These are phyloP conservation scores for Inga laurina DNA, from an alignment of 306 rosid genomes.

Conservation along the genomic window DNA sequence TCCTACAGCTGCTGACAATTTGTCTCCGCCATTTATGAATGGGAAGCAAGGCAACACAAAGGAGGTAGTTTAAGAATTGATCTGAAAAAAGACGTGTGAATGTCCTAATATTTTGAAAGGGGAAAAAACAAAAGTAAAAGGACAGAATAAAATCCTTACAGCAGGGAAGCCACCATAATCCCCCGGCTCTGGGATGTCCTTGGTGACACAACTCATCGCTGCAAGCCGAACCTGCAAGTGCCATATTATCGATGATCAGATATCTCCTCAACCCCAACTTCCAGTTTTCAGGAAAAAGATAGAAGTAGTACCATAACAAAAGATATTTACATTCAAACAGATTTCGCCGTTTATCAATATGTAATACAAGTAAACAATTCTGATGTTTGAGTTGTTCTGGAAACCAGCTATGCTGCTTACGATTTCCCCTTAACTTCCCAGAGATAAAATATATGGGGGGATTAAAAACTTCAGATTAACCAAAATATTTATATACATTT, in stretches of 20 bases:
- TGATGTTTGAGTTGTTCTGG: not conserved
- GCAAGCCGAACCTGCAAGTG: conserved; percentile 82
- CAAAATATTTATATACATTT: conserved; percentile 5
- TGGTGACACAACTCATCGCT: conserved; percentile 79
- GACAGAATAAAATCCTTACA: conserved; percentile 43
- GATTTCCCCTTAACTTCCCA: not conserved
- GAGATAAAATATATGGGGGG: conserved; percentile 10
- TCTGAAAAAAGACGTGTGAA: not conserved
- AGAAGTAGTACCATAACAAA: too few species aligned
- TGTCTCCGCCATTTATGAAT: conserved; percentile 78
- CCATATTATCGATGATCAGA: conserved; percentile 35
- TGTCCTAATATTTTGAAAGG: not conserved
- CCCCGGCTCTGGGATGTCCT: conserved; percentile 79
- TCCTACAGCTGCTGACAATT: conserved; percentile 47
- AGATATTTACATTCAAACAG: not conserved
- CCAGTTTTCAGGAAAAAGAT: conserved; percentile 1
- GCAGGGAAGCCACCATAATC: conserved; percentile 89
- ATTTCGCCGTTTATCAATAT: conserved; percentile 15
- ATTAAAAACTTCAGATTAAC: conserved; percentile 21
- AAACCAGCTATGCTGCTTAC: conserved; percentile 3
- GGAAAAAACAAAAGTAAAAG: not conserved
- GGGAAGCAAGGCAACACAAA: conserved; percentile 42
- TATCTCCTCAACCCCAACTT: conserved; percentile 22
- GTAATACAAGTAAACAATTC: conserved; percentile 5
- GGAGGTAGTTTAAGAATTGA: conserved; percentile 11